Percentiles rank a stretch among this genome's conserved stretches.
These are phyloP conservation scores for Ceratonia siliqua DNA, from an alignment of 306 rosid species.

Conservation along the genomic window DNA sequence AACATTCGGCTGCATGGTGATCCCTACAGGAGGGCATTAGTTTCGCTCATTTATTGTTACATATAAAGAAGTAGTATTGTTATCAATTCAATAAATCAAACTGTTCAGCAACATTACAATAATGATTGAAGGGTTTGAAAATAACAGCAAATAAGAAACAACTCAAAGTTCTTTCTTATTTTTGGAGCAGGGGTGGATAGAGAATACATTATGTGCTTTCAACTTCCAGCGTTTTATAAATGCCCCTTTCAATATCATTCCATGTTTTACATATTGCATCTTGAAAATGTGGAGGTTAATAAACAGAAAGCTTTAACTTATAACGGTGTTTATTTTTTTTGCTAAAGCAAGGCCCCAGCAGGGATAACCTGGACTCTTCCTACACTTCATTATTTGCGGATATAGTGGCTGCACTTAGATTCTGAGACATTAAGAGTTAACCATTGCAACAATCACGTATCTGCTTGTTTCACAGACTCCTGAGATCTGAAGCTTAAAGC, in stretches of 20 bases:
- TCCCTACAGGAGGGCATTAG: constrained; percentile 49
- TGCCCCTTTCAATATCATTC: not conserved
- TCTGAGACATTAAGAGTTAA: not conserved
- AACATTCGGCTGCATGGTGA: constrained; percentile 32
- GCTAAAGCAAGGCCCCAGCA: not conserved
- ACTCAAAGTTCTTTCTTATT: not conserved
- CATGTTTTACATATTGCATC: not conserved
- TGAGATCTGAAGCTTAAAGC: not conserved
- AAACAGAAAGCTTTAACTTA: too few species aligned
- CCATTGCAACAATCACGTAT: not conserved
- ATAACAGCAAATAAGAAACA: not conserved
- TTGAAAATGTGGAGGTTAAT: not conserved
- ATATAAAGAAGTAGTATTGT: not conserved
- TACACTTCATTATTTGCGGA: not conserved
- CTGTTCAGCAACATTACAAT: not conserved
- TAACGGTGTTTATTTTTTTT: not conserved
- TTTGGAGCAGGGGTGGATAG: not conserved
- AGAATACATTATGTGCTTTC: not conserved
- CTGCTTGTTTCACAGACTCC: not conserved
- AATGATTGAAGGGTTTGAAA: not conserved
- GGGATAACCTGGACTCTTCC: not conserved
- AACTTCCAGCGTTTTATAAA: not conserved
- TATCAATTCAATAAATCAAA: not conserved
- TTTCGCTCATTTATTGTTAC: too few species aligned
- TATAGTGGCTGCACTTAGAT: not conserved